A percentile compares a stretch with the other conserved stretches of the same genome.
Conservation (phyloP, 2,329 filamentous ascomycete genomes). For the Madurella mycetomatis region DNA sequence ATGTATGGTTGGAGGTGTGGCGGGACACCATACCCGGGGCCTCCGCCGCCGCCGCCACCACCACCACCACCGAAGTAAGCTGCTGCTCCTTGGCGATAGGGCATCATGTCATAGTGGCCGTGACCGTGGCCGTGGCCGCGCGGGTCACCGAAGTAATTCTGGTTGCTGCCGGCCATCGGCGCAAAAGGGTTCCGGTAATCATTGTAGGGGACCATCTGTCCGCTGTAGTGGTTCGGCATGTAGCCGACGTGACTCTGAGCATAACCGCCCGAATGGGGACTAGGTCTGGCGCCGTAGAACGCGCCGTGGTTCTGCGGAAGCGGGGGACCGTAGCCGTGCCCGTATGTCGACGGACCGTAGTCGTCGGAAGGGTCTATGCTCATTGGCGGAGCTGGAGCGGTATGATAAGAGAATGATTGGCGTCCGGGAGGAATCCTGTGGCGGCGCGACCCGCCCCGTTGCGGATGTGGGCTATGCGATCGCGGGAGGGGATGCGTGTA, state of each 20-base stretch:
- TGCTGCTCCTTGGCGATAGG: conserved; percentile 39
- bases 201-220: conserved; percentile 47
- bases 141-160: conserved; percentile 33
- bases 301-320: conserved; percentile 29
- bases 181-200: conserved; percentile 41
- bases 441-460: conserved; percentile 36
- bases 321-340: conserved; percentile 33
- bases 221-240: conserved; percentile 36
- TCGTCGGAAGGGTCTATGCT: conserved; percentile 63
- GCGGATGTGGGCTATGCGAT: conserved; percentile 33
- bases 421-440: conserved; percentile 36
- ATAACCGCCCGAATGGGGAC: conserved; percentile 34
- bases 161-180: conserved; percentile 37
- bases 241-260: conserved; percentile 46
- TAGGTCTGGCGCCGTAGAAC: conserved; percentile 29
- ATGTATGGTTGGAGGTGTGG: conserved; percentile 37
- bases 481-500: conserved; percentile 30
- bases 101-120: conserved; percentile 48
- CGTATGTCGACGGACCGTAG: conserved; percentile 40
- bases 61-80: conserved; percentile 29
- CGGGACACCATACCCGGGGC: conserved; percentile 29
- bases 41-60: conserved; percentile 20
- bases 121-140: conserved; percentile 28
- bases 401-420: conserved; percentile 27
- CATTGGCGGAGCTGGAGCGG: conserved; percentile 47